Conservation (phyloP, 2,329 filamentous ascomycete genomes). For the Fusarium sacchari region DNA sequence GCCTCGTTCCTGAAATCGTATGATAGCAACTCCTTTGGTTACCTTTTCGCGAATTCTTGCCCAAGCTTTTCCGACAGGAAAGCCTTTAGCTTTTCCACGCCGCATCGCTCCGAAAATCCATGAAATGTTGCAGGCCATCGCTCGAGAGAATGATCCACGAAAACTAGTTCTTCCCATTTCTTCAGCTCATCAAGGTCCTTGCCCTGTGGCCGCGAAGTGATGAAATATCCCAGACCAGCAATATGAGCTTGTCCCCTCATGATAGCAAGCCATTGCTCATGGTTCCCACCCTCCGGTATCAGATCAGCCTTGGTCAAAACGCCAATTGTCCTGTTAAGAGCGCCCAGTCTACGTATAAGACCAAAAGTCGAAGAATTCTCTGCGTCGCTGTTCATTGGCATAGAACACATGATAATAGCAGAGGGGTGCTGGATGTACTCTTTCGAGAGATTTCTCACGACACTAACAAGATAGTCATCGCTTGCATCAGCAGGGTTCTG, state of each 20-base stretch:
- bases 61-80: constrained; percentile 64
- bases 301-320: constrained; percentile 89
- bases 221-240: constrained; percentile 80
- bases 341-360: constrained; percentile 67
- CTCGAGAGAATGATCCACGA: constrained; percentile 52
- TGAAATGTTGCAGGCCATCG: constrained; percentile 62
- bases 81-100: constrained; percentile 62
- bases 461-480: constrained; percentile 74
- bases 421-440: constrained; percentile 75
- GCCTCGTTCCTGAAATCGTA: not conserved
- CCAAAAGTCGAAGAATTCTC: constrained; percentile 78
- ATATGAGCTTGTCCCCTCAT: constrained; percentile 69
- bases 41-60: constrained; percentile 64
- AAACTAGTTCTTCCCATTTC: constrained; percentile 63
- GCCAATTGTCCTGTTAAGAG: constrained; percentile 71
- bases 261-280: constrained; percentile 69
- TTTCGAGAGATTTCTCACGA: constrained; percentile 76
- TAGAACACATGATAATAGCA: constrained; percentile 80
- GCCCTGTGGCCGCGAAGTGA: constrained; percentile 74
- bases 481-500: constrained; percentile 71
- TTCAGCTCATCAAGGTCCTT: constrained; percentile 63
- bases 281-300: constrained; percentile 61
- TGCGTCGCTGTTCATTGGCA: constrained; percentile 81
- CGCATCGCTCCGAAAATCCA: constrained; percentile 59
- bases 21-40: constrained; percentile 34